These are phyloP conservation scores for Cinchona pubescens DNA, from an alignment of 257 asterid species.

Conservation along the genomic window DNA sequence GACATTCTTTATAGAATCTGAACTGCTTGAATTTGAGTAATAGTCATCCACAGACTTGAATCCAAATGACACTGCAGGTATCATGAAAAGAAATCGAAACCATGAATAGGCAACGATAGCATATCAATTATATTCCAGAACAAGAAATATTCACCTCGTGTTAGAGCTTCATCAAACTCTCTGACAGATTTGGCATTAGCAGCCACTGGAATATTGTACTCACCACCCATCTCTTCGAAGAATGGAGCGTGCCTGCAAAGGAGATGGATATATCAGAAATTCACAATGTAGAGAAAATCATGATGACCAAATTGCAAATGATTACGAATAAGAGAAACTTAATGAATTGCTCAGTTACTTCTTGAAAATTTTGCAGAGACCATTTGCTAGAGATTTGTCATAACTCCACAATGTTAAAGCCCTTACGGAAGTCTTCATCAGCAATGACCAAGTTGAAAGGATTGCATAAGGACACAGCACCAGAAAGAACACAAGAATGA, in stretches of 20 bases:
- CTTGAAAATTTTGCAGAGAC: constrained; percentile 73
- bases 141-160: constrained; percentile 61
- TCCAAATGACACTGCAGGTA: constrained; percentile 81
- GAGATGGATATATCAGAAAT: constrained; percentile 13
- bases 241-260: constrained; percentile 76
- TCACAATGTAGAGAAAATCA: constrained; percentile 9
- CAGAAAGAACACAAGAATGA: constrained; percentile 77
- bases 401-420: constrained; percentile 85
- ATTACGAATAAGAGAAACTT: constrained; percentile 14
- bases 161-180: constrained; percentile 88
- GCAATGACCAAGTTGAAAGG: constrained; percentile 90
- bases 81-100: constrained; percentile 11
- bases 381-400: constrained; percentile 82
- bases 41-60: constrained; percentile 94
- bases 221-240: constrained; percentile 86
- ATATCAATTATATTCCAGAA: constrained; percentile 19
- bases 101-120: constrained; percentile 9
- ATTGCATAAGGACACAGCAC: constrained; percentile 91
- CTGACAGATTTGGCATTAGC: constrained; percentile 79
- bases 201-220: constrained; percentile 70
- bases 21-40: constrained; percentile 91
- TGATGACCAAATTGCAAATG: background rate
- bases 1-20: constrained; percentile 71
- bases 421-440: constrained; percentile 93
- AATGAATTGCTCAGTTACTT: constrained; percentile 41